Base-by-base conservation (phyloP, 78 protist genomes). In the Polysphondylium violaceum region DNA sequence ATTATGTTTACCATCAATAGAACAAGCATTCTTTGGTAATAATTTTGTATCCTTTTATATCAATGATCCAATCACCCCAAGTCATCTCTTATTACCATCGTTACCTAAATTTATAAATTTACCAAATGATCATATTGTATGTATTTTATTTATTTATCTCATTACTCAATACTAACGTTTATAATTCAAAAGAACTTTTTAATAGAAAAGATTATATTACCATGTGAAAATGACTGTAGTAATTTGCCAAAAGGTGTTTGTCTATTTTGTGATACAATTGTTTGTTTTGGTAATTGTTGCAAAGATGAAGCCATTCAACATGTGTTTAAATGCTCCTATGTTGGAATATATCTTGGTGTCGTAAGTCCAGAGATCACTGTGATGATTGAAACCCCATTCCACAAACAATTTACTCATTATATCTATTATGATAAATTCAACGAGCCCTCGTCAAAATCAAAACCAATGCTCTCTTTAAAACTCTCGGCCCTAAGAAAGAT, bases 231-330 rank as follows among this genome's bases (percentile, higher is more conserved):
- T 2, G 50, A 69, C 3, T 83, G 91, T 44, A 41, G 31, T 59
- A 8, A 25, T n/a, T 25, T 83, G 23, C 91, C 91, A 69, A 68
- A 69, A 33, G 91, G 91, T 21, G 91, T 69, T 31, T 83, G 91
- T 83, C n/a, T 83, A 35, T 64, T 55, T 21, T 83, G 91, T 31
- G 71, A 63, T 17, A 31, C 36, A 1, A 41, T 83, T 0, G 73
- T 83, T 3, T 83, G 91, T 40, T 69, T 19, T 55, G 72, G 58
- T 4, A 43, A 51, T 14, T 83, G 91, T n/a, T 83, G 91, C 33
- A 8, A 4, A 31, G 68, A 69, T 41, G 91, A 83, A 69, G 19
- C 58, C 16, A 19, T 38, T 16, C 27, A 58, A 21, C 91, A 83
- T n/a, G 50, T 25, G 25, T 21, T 17, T 16, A n/a, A 3, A 4